phyloP scores from a whole-genome alignment of 495 filamentous ascomycete genomes.

The Cladorrhinum samala region DNA sequence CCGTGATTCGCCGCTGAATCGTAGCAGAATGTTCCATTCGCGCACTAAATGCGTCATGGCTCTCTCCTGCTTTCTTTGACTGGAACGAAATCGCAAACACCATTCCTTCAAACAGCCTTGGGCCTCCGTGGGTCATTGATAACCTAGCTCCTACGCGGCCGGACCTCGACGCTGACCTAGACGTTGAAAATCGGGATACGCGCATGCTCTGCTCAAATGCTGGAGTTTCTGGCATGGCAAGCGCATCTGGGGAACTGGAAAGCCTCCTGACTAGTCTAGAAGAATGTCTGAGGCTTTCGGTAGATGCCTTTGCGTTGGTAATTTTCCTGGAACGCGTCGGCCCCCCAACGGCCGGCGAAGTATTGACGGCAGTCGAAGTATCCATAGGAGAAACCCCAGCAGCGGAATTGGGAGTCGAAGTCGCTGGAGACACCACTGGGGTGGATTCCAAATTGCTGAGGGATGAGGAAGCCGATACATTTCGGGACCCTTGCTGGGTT shows the following conservation, averaged over 20 bases:
- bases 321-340: constrained; percentile 18
- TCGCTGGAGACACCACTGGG: constrained; percentile 26
- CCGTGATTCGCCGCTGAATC: constrained; percentile 39
- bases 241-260: constrained; percentile 37
- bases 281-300: constrained; percentile 20
- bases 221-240: constrained; percentile 22
- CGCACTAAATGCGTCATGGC: constrained; percentile 43
- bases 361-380: constrained; percentile 11
- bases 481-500: constrained; percentile 3
- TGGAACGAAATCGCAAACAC: constrained; percentile 73
- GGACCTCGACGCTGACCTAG: constrained; percentile 11
- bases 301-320: constrained; percentile 20
- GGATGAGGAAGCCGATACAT: constrained; percentile 21
- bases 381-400: constrained; percentile 2
- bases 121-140: constrained; percentile 3
- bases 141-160: constrained; percentile 6
- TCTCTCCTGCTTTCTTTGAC: constrained; percentile 41
- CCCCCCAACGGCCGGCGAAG: constrained; percentile 28
- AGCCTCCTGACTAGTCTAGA: constrained; percentile 18
- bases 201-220: constrained; percentile 29
- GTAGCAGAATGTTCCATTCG: constrained; percentile 39
- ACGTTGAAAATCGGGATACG: constrained; percentile 12
- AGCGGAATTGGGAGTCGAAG: constrained; percentile 19
- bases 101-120: constrained; percentile 63
- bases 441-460: constrained; percentile 33